These are phyloP conservation scores for Fusarium sarcochroum DNA, from an alignment of 2,329 filamentous ascomycete genomes.

Conservation along the genomic window DNA sequence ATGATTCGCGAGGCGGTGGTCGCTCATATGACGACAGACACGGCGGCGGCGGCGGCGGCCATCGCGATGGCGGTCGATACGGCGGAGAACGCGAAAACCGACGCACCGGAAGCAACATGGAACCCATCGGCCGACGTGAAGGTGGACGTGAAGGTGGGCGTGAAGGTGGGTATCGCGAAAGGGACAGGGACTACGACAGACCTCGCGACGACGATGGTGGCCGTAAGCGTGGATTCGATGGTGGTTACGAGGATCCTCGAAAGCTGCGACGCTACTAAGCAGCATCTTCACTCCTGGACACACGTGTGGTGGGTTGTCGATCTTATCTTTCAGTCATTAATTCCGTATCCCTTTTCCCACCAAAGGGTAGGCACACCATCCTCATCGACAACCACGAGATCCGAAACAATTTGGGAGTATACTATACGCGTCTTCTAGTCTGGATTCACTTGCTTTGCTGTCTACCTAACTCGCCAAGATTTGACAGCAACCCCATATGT, in stretches of 20 bases:
- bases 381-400: conserved; percentile 23
- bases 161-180: conserved; percentile 69
- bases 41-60: conserved; percentile 62
- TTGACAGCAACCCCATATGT: neutral
- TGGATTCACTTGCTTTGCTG: conserved; percentile 8
- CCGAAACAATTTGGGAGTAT: conserved; percentile 5
- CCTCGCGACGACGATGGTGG: conserved; percentile 68
- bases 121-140: conserved; percentile 80
- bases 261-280: conserved; percentile 74
- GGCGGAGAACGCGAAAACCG: conserved; percentile 63
- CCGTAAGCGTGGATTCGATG: conserved; percentile 81
- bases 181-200: conserved; percentile 68
- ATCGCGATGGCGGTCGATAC: conserved; percentile 59
- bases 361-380: conserved; percentile 43
- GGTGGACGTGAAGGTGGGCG: conserved; percentile 68
- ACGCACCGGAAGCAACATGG: conserved; percentile 83
- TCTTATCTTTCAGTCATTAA: conserved; percentile 38
- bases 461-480: conserved; percentile 26
- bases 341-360: conserved; percentile 36
- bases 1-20: conserved; percentile 67
- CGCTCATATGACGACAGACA: conserved; percentile 73
- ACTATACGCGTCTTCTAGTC: neutral
- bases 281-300: conserved; percentile 14
- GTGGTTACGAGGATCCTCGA: conserved; percentile 82
- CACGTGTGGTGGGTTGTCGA: conserved; percentile 46